Percentiles rank a stretch among this genome's conserved stretches.
phyloP scores from a whole-genome alignment of 805 yeast genomes.

The Candida nitratophila region DNA sequence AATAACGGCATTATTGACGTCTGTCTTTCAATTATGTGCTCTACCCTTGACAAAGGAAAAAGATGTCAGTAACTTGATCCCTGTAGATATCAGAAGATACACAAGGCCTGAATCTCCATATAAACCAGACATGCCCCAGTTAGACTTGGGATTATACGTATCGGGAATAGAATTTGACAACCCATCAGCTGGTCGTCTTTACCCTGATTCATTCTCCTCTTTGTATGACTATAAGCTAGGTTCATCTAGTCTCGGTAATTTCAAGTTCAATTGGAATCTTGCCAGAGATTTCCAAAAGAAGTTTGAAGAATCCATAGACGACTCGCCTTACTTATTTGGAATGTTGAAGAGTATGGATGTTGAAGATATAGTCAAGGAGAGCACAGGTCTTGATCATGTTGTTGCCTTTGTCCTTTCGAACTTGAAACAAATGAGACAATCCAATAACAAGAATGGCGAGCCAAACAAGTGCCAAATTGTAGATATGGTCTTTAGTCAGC shows the following conservation, averaged over 20 bases:
- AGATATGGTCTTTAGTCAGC: conserved; percentile 14
- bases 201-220: neutral
- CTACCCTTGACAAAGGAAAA: conserved; percentile 7
- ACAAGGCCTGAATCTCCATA: conserved; percentile 4
- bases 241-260: neutral
- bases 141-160: neutral
- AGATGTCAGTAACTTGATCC: conserved; percentile 7
- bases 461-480: conserved; percentile 3
- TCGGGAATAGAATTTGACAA: neutral
- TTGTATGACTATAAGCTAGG: neutral
- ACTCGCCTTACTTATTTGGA: conserved; percentile 3
- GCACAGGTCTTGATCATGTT: conserved; percentile 1
- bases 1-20: conserved; percentile 10
- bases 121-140: neutral
- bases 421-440: conserved; percentile 6
- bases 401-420: conserved; percentile 14
- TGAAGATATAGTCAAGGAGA: conserved; percentile 1
- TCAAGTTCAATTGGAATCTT: conserved; percentile 9
- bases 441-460: neutral
- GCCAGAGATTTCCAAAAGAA: conserved; percentile 7
- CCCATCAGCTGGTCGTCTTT: neutral
- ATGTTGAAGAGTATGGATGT: conserved; percentile 5
- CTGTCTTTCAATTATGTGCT: conserved; percentile 6
- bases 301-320: neutral
- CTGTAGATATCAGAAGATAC: conserved; percentile 10